Evolutionary conservation across 2,329 filamentous ascomycete genomes (phyloP).

Genomic region (Trichothecium roseum): DNA sequence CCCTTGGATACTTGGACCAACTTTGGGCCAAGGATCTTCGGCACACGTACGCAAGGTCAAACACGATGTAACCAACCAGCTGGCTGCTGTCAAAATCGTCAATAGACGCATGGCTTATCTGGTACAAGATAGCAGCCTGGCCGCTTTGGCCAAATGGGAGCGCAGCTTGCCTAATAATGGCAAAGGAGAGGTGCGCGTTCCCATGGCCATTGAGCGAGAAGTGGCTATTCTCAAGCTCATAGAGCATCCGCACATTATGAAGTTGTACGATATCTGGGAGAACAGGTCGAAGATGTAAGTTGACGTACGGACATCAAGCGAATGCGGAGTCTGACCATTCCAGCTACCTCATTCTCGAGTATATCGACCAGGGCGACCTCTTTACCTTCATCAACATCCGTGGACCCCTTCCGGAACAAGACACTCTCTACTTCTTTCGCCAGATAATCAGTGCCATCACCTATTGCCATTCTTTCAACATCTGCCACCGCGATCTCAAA

Average conservation of each 20-base stretch:
- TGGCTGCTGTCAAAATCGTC: constrained; percentile 92
- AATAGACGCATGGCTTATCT: constrained; percentile 71
- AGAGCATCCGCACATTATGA: constrained; percentile 89
- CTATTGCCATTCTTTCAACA: constrained; percentile 89
- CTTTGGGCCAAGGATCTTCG: constrained; percentile 80
- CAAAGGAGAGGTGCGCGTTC: constrained; percentile 60
- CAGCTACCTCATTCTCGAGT: constrained; percentile 94
- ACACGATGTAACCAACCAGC: constrained; percentile 66
- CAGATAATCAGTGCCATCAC: constrained; percentile 88
- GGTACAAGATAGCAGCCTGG: constrained; percentile 76
- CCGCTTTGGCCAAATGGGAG: constrained; percentile 68
- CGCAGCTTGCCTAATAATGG: constrained; percentile 42
- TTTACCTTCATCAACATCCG: constrained; percentile 75
- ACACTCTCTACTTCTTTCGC: constrained; percentile 76
- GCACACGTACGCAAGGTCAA: constrained; percentile 79
- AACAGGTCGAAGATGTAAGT: constrained; percentile 86
- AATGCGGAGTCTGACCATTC: not conserved
- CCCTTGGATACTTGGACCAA: constrained; percentile 86
- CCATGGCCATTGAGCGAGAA: constrained; percentile 84
- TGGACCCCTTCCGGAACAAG: constrained; percentile 66
- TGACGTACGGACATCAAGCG: not conserved
- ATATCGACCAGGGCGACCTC: constrained; percentile 68
- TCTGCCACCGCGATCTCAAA: constrained; percentile 92
- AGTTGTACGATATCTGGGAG: constrained; percentile 95
- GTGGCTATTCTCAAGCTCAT: constrained; percentile 96